A percentile compares a stretch with the other conserved stretches of the same genome.
These are phyloP conservation scores for Aspergillus biplanus DNA, from an alignment of 495 filamentous ascomycete genomes.

Conservation along the genomic window DNA sequence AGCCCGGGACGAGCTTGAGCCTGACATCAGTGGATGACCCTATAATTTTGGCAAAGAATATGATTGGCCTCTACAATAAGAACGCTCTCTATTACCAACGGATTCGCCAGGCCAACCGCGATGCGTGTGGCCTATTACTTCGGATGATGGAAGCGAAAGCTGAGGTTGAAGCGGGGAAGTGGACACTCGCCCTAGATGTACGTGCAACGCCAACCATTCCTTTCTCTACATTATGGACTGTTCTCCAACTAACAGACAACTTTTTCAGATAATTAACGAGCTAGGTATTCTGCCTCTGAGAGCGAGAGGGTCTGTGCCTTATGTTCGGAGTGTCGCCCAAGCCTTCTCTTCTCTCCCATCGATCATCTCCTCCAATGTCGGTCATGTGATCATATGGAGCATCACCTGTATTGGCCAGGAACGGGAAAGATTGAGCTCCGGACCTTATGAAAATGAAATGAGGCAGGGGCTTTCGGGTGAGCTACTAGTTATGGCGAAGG, in stretches of 20 bases:
- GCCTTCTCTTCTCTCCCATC: conserved; percentile 74
- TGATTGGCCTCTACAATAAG: conserved; percentile 77
- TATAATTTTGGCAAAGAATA: conserved; percentile 72
- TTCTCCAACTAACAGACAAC: conserved; percentile 14
- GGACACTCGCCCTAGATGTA: conserved; percentile 82
- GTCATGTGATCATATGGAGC: conserved; percentile 89
- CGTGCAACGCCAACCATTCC: conserved; percentile 39
- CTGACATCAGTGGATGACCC: conserved; percentile 88
- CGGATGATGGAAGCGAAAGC: conserved; percentile 77
- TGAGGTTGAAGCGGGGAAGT: conserved; percentile 68
- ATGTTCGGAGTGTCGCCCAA: conserved; percentile 74
- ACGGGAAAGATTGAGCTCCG: conserved; percentile 64
- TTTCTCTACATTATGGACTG: conserved; percentile 3
- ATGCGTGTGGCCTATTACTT: conserved; percentile 72
- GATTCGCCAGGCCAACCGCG: conserved; percentile 66
- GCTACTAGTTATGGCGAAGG: conserved; percentile 76
- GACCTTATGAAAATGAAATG: conserved; percentile 74
- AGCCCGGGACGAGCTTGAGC: conserved; percentile 67
- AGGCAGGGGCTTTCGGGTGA: conserved; percentile 69
- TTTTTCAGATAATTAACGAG: conserved; percentile 65
- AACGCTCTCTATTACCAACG: conserved; percentile 73
- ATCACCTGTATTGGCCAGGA: conserved; percentile 80
- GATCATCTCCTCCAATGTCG: conserved; percentile 81
- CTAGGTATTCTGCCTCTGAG: conserved; percentile 79
- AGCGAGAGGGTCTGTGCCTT: conserved; percentile 67